Evolutionary conservation across 176 grass and related monocot species (phyloP).

Genomic region (Dactylis glomerata): DNA sequence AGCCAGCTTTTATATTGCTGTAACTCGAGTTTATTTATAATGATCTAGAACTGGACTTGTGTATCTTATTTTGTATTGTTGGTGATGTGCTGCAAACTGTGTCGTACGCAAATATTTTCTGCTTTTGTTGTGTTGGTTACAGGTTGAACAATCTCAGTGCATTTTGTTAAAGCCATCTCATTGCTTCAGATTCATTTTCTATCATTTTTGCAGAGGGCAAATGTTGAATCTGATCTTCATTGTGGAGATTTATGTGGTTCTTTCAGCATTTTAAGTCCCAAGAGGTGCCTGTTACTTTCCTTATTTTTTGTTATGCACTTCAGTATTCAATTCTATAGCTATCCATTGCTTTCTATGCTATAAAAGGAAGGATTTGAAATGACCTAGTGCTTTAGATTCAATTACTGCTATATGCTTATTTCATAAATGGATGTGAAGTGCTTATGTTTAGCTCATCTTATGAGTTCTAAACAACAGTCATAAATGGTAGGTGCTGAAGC

Average conservation of each 20-base stretch:
- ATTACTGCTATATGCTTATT: neutral
- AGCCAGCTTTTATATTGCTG: neutral
- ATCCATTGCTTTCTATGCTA: neutral
- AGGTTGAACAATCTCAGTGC: neutral
- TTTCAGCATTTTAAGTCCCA: neutral
- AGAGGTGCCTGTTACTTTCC: slow-evolving; percentile 30
- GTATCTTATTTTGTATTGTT: slow-evolving; percentile 10
- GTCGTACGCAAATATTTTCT: neutral
- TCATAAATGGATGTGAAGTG: neutral
- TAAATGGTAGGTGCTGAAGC: neutral
- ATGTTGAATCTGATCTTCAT: slow-evolving; percentile 26
- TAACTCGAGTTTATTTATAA: slow-evolving; percentile 13
- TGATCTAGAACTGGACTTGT: slow-evolving; percentile 23
- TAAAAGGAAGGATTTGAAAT: neutral
- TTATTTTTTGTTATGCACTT: neutral
- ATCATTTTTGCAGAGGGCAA: slow-evolving; percentile 36
- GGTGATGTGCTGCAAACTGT: slow-evolving; percentile 1
- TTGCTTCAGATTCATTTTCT: slow-evolving; percentile 26
- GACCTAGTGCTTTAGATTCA: neutral
- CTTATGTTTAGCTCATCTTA: neutral
- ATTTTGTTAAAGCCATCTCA: neutral
- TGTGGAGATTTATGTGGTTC: slow-evolving; percentile 34
- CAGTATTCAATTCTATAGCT: neutral
- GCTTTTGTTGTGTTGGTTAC: neutral
- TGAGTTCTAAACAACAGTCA: neutral